Evolutionary conservation across 441 rosid genomes (phyloP), one percentile per base, ranked within the genome.

Genomic region (Gossypium trilobum): DNA sequence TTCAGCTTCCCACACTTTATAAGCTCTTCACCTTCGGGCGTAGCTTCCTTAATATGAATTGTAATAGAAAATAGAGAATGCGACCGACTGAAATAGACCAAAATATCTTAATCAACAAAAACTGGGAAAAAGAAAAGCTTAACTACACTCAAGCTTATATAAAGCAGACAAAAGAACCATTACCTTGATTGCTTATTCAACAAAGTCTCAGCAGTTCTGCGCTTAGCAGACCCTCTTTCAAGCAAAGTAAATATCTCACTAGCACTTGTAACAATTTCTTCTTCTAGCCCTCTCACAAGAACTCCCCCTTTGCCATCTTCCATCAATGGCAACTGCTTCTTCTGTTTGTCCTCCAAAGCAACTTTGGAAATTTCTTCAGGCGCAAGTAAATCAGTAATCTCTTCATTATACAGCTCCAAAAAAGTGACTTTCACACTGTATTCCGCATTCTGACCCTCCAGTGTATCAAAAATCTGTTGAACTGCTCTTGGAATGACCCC

Each of bases 261-360:
- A 2, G 99, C 97, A 83, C 92, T 95, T 2, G 98, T 78, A 42
- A 95, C 99, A 16, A 95, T 95, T 78, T 95, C 99, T 82, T 95
- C 99, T 75, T 95, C 99, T 77, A 95, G 23, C 63, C 98, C 99
- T 82, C 99, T 88, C 31, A 95, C 96, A 71, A 95, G 97, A 73
- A 95, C 99, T 39, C 99, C 99, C 70, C 99, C 99, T 84, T 95
- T 95, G 23, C 99, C 99, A 74, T 95, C 99, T 83, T 92, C 98
- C 99, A 95, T 92, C n/a, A 95, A 82, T 62, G 96, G 99, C 73
- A 95, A 83, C 76, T 83, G 96, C 81, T 92, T 95, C 81, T 92
- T 95, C 74, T 88, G 97, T 82, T 91, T 92, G 59, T 95, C 99
- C 58, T 92, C 99, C 71, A 78, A 2, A 69, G 78, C 60, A 78